These are phyloP conservation scores for Scedosporium dehoogii DNA, from an alignment of 2,329 filamentous ascomycete species.

Conservation along the genomic window DNA sequence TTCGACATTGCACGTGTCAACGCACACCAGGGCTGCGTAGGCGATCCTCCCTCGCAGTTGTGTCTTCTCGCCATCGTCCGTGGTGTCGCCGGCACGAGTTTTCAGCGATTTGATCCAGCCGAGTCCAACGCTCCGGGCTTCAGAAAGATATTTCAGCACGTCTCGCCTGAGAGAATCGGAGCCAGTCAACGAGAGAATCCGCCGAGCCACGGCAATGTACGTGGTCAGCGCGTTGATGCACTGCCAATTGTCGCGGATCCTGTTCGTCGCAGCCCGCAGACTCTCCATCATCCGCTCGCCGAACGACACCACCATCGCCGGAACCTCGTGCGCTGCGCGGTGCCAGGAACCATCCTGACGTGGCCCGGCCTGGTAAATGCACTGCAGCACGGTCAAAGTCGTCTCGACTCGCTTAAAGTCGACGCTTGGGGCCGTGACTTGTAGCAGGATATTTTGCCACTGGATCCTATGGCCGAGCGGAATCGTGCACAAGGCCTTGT, in stretches of 20 bases:
- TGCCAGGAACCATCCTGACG: not conserved
- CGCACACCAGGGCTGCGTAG: constrained; percentile 22
- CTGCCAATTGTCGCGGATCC: constrained; percentile 41
- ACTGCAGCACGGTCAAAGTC: constrained; percentile 36
- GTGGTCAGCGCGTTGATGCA: constrained; percentile 27
- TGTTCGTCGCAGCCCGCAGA: constrained; percentile 20
- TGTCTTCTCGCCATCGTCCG: constrained; percentile 17
- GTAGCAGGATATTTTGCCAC: constrained; percentile 45
- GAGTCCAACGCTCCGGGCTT: constrained; percentile 22
- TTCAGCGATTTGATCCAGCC: constrained; percentile 28
- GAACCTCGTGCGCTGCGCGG: constrained; percentile 24
- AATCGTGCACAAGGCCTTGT: constrained; percentile 38
- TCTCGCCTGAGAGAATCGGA: constrained; percentile 11
- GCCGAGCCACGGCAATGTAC: constrained; percentile 28
- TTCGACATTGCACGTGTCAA: constrained; percentile 34
- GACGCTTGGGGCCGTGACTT: constrained; percentile 36
- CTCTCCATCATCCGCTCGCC: constrained; percentile 18
- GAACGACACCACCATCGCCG: constrained; percentile 23
- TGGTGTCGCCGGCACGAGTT: constrained; percentile 13
- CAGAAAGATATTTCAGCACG: constrained; percentile 21
- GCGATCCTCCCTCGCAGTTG: constrained; percentile 17
- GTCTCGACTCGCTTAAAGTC: constrained; percentile 41
- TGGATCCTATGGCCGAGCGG: constrained; percentile 37
- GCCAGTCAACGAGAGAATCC: constrained; percentile 29
- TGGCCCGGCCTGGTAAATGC: constrained; percentile 36